Base-by-base conservation (phyloP, 441 rosid genomes). In the Populus hybrid region DNA sequence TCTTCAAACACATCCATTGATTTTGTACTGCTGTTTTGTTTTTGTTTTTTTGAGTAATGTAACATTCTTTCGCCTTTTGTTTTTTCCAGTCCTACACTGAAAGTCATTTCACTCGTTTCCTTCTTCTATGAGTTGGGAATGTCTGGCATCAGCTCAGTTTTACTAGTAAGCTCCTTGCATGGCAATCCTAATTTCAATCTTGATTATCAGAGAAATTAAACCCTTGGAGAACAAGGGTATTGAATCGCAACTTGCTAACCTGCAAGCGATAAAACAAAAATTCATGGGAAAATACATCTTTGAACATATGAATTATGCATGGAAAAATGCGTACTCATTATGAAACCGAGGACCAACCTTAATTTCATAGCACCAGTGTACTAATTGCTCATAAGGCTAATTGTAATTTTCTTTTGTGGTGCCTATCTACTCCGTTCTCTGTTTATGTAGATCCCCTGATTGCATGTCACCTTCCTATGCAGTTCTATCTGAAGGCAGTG, bases 91-190 rank as follows among this genome's bases (percentile, higher is more conserved):
- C 83, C 82, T 67, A 80, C 86, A 26, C 90, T 89, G 0, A 69
- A 85, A 66, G 86, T 86, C 69, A 86, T 89, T 81, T 84, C 92
- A 19, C 68, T 82, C 21, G 84, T 89, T 84, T 85, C 85, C 61
- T 89, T 89, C 82, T 89, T 89, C 82, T 89, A 87, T 70, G 83
- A 87, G 79, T 66, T 89, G 76, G 92, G 92, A 83, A 89, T 86
- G 92, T 84, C 90, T 0, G 90, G 90, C 67, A 86, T 89, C 79
- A 79, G 30, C 26, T 32, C 83, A 28, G 87, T 89, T 64, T 76
- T 89, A 70, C 67, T 89, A 36, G 92, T 86, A 83, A 80, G 87
- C 73, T 71, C 36, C 36, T 64, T 53, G 21, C 42, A 9, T n/a
- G 69, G 40, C 40, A 28, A 76, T 5, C 18, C 63, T 71, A 26